Evolutionary conservation across 768 basidiomycete genomes (phyloP).

Genomic region (Hypholoma fasciculare): DNA sequence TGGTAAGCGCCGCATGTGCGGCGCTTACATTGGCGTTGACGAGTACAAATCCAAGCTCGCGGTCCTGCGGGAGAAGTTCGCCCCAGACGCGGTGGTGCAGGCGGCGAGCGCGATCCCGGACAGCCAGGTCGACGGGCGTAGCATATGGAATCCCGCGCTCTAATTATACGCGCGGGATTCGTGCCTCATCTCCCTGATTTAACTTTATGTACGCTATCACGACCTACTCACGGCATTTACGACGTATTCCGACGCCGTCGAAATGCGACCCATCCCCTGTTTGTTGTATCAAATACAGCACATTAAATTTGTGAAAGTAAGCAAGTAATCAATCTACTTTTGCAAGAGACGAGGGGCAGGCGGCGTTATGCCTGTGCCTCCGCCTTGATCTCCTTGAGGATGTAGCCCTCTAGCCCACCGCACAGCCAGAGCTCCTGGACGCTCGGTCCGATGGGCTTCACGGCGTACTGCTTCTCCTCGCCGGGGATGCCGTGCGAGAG

Average conservation of each 20-base stretch:
- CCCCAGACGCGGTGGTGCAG: conserved; percentile 28
- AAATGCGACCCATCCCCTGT: neutral
- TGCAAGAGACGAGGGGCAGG: neutral
- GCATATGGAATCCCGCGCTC: conserved; percentile 58
- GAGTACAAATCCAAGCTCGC: conserved; percentile 84
- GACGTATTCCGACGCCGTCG: neutral
- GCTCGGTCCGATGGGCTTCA: conserved; percentile 84
- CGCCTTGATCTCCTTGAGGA: conserved; percentile 68
- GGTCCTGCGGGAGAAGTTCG: conserved; percentile 63
- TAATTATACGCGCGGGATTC: conserved; percentile 26
- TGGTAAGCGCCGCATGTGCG: conserved; percentile 90
- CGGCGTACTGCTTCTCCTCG: conserved; percentile 54
- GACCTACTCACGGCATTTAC: conserved; percentile 1
- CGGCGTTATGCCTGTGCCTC: conserved; percentile 16
- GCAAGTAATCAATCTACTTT: neutral
- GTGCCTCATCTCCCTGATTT: neutral
- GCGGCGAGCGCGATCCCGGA: conserved; percentile 24
- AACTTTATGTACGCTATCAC: neutral
- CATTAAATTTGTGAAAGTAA: conserved; percentile 7
- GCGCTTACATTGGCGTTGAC: conserved; percentile 91
- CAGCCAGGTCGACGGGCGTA: conserved; percentile 37
- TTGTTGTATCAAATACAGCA: conserved; percentile 1
- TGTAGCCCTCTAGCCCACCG: conserved; percentile 91
- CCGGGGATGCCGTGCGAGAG: conserved; percentile 44
- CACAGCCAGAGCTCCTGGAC: conserved; percentile 99